Evolutionary conservation across 768 basidiomycete species (phyloP).

Genomic region (Hirschioporus abietinus): DNA sequence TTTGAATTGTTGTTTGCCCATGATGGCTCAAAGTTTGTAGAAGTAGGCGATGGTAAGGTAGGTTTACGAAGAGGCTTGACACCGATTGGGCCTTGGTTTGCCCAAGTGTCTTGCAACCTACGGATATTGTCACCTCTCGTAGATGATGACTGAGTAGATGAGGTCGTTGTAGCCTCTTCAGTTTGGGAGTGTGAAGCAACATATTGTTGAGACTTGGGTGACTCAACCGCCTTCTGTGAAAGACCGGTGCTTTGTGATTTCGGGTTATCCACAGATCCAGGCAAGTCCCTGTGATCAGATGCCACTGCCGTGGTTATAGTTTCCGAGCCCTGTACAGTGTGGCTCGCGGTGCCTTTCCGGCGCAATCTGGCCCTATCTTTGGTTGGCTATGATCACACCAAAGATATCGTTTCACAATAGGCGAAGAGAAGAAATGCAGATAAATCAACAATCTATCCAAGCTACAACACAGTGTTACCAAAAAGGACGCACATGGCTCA

Average conservation of each 20-base stretch:
- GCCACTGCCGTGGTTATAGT: background rate
- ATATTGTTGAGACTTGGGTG: background rate
- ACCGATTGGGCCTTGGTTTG: conserved; percentile 27
- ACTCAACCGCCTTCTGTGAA: background rate
- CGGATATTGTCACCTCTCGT: conserved; percentile 9
- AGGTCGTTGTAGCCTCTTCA: background rate
- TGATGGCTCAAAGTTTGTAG: conserved; percentile 12
- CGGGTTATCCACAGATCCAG: background rate
- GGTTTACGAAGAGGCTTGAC: conserved; percentile 20
- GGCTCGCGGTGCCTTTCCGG: conserved; percentile 32
- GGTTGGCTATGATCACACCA: conserved; percentile 50
- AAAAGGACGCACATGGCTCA: conserved; percentile 86
- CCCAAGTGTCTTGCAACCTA: conserved; percentile 27
- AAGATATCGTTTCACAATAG: background rate
- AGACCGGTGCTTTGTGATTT: background rate
- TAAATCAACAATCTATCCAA: conserved; percentile 23
- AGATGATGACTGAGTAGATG: background rate
- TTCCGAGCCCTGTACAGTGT: background rate
- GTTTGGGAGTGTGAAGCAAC: background rate
- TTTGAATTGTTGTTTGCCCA: conserved; percentile 26
- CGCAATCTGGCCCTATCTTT: conserved; percentile 70
- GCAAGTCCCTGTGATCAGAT: background rate
- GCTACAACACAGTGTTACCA: conserved; percentile 42
- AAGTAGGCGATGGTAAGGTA: background rate
- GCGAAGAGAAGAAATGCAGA: conserved; percentile 14